Conservation (phyloP, 345 rosid species). For the Arabis alpina region DNA sequence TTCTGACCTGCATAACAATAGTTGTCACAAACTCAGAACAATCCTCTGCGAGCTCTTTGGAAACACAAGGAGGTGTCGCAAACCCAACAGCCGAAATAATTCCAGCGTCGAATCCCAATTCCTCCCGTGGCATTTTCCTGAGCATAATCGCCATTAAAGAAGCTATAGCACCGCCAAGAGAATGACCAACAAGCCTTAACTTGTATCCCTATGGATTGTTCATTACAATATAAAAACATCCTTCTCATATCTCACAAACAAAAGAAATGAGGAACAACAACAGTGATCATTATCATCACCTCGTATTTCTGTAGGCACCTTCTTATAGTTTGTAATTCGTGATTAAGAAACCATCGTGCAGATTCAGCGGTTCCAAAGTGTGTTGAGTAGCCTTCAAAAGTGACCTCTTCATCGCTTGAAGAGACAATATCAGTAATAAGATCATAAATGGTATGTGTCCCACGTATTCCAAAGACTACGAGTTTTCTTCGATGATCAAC, state of each 20-base stretch:
- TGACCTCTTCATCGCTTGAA: conserved; percentile 78
- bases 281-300: conserved; percentile 50
- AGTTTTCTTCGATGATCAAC: conserved; percentile 77
- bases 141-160: conserved; percentile 86
- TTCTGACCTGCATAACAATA: conserved; percentile 89
- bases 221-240: conserved; percentile 40
- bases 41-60: conserved; percentile 82
- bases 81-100: conserved; percentile 83
- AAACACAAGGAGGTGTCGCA: conserved; percentile 95
- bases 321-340: conserved; percentile 72
- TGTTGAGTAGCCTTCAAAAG: conserved; percentile 88
- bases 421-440: conserved; percentile 84
- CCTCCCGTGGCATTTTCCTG: conserved; percentile 64
- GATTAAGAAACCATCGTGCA: conserved; percentile 91
- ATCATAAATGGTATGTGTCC: conserved; percentile 89
- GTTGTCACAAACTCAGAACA: conserved; percentile 87
- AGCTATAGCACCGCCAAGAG: conserved; percentile 92
- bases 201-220: conserved; percentile 74
- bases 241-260: conserved; percentile 22
- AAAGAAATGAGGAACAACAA: conserved; percentile 15
- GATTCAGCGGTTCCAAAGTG: conserved; percentile 98
- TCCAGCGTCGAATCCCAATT: conserved; percentile 80
- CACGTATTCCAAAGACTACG: conserved; percentile 78
- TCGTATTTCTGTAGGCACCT: conserved; percentile 68
- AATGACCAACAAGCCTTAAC: conserved; percentile 95